Percentiles rank a stretch among this genome's conserved stretches.
Conservation (phyloP, 768 basidiomycete species). For the Podaxis sp. region DNA sequence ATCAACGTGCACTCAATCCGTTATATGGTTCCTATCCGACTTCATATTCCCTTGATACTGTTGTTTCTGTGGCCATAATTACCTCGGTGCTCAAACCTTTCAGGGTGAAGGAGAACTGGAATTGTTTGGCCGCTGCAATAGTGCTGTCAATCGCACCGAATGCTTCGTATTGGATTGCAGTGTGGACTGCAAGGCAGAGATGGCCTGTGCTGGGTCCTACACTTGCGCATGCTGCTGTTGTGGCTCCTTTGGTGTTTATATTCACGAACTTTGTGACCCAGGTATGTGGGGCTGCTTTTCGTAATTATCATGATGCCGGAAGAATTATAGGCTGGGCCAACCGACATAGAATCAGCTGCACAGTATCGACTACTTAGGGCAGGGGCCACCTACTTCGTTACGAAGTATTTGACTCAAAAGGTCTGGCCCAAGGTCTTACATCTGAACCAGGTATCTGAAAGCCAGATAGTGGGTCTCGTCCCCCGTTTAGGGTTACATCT, state of each 20-base stretch:
- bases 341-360: background rate
- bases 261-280: slow-evolving; percentile 39
- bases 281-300: slow-evolving; percentile 13
- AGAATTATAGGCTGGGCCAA: background rate
- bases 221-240: slow-evolving; percentile 48
- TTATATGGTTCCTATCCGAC: slow-evolving; percentile 64
- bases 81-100: slow-evolving; percentile 36
- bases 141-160: slow-evolving; percentile 48
- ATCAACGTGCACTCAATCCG: slow-evolving; percentile 62
- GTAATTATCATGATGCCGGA: background rate
- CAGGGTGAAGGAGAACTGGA: slow-evolving; percentile 25
- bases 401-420: slow-evolving; percentile 21
- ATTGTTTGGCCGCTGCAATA: slow-evolving; percentile 33
- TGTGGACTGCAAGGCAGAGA: slow-evolving; percentile 49
- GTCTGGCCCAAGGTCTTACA: slow-evolving; percentile 25
- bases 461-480: slow-evolving; percentile 29
- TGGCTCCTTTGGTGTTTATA: slow-evolving; percentile 53
- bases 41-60: slow-evolving; percentile 38
- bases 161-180: slow-evolving; percentile 63
- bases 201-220: slow-evolving; percentile 56
- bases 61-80: slow-evolving; percentile 30
- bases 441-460: slow-evolving; percentile 30
- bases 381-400: slow-evolving; percentile 22
- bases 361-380: slow-evolving; percentile 20
- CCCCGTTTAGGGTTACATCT: background rate